Evolutionary conservation across 345 rosid species (phyloP).

Genomic region (Kandelia obovata): DNA sequence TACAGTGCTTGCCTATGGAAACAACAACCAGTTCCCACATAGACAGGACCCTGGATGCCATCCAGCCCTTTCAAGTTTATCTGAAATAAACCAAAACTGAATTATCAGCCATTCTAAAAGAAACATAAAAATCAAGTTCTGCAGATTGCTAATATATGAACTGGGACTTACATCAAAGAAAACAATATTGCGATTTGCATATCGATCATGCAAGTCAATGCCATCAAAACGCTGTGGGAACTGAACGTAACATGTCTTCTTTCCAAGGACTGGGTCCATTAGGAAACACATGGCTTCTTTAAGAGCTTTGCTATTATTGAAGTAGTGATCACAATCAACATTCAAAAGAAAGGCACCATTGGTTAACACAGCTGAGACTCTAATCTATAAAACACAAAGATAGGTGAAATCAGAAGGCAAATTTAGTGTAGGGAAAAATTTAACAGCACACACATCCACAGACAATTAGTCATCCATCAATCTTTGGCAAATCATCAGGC

Average conservation of each 20-base stretch:
- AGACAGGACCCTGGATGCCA: constrained; percentile 98
- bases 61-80: constrained; percentile 97
- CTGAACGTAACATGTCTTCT: constrained; percentile 96
- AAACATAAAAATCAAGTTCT: neutral
- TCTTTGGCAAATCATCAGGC: neutral
- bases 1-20: constrained; percentile 97
- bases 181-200: constrained; percentile 97
- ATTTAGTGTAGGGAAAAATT: neutral
- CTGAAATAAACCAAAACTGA: constrained; percentile 38
- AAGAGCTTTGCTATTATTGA: constrained; percentile 96
- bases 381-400: constrained; percentile 54
- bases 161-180: constrained; percentile 83
- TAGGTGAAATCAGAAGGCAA: constrained; percentile 19
- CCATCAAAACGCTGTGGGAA: constrained; percentile 99
- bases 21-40: constrained; percentile 99
- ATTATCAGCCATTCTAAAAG: constrained; percentile 9
- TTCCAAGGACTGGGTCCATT: constrained; percentile 92
- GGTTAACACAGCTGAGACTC: constrained; percentile 98
- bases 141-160: constrained; percentile 14
- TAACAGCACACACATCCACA: too few relatives aligned
- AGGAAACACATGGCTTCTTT: constrained; percentile 99
- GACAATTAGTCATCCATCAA: too few relatives aligned
- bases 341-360: constrained; percentile 98
- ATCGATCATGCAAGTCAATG: constrained; percentile 98
- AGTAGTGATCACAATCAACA: constrained; percentile 99